These are phyloP conservation scores for Ustilago lituana DNA, from an alignment of 1,284 basidiomycete species.

Conservation along the genomic window DNA sequence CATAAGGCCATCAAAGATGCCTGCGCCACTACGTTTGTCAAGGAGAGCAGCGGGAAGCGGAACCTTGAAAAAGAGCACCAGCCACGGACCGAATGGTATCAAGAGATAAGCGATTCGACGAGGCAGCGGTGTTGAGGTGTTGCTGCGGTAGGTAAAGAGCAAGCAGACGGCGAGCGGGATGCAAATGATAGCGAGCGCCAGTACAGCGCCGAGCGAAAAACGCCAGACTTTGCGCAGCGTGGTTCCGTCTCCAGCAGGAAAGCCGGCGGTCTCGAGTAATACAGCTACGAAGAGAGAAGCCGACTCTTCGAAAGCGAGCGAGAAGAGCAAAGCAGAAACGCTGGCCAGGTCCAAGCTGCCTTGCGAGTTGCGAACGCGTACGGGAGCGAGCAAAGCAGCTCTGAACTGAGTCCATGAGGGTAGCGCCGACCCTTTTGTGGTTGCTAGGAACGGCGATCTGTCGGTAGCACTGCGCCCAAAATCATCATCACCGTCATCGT, in stretches of 20 bases:
- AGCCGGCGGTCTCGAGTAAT: slow-evolving; percentile 53
- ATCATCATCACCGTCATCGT: slow-evolving; percentile 28
- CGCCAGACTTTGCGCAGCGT: slow-evolving; percentile 28
- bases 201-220: slow-evolving; percentile 42
- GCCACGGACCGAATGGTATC: slow-evolving; percentile 56
- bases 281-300: slow-evolving; percentile 57
- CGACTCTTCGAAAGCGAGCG: slow-evolving; percentile 59
- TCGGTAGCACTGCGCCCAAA: slow-evolving; percentile 13
- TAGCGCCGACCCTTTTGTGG: slow-evolving; percentile 16
- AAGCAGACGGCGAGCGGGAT: slow-evolving; percentile 54
- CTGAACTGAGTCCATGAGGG: slow-evolving; percentile 24
- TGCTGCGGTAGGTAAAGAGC: slow-evolving; percentile 54
- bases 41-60: slow-evolving; percentile 55
- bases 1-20: slow-evolving; percentile 47
- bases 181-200: slow-evolving; percentile 25
- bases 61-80: slow-evolving; percentile 59
- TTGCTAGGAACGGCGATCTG: slow-evolving; percentile 33
- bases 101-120: slow-evolving; percentile 38
- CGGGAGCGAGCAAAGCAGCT: slow-evolving; percentile 19
- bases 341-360: slow-evolving; percentile 33
- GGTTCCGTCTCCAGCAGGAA: slow-evolving; percentile 31
- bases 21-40: slow-evolving; percentile 13
- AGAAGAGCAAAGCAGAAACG: slow-evolving; percentile 52
- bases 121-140: slow-evolving; percentile 22
- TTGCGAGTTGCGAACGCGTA: slow-evolving; percentile 24